Evolutionary conservation across 2,329 filamentous ascomycete genomes (phyloP), one percentile per base, ranked within the genome.

Genomic region (Knufia fluminis): DNA sequence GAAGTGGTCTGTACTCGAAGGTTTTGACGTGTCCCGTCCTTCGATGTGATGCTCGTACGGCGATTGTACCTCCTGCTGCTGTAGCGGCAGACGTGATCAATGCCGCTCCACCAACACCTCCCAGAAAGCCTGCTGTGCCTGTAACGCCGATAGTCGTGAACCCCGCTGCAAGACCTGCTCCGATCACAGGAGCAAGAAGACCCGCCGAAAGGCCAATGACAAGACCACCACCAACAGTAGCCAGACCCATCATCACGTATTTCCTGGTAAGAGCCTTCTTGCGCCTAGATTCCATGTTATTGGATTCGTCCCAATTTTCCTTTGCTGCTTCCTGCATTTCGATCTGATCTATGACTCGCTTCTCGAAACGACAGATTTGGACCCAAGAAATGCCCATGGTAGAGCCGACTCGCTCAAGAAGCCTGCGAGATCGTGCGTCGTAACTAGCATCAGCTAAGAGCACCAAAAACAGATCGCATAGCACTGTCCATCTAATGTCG

Each of bases 301-400:
- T 87, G 9, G 92, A 84, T 65, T 98, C 92, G 57, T 96, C 94
- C 92, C 92, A 98, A 55, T 91, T 95, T 68, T 98, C 92, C 61
- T 91, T 94, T 55, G 89, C 85, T 4, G 88, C 87, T 66, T 97
- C 89, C 68, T 97, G 91, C 88, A 98, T 96, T 67, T 98, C 92
- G 19, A 98, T 72, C 1, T 92, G 89, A 67, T 98, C 92, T 6
- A 92, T 96, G 4, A 98, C 88, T 47, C 89, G 84, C 70, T 96
- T 97, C 69, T 98, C 92, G 61, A 98, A 98, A 33, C 88, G 82
- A 67, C 89, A 94, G 51, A 97, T 94, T 57, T 98, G 92, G 48
- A 94, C 73, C 88, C 87, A 94, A 10, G 83, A 77, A 6, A 98
- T 83, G 36, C 86, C 81, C 58, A 98, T 77, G 53, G 85, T 83